phyloP scores from a whole-genome alignment of 2,329 filamentous ascomycete species.

The Elsinoe necatrix region DNA sequence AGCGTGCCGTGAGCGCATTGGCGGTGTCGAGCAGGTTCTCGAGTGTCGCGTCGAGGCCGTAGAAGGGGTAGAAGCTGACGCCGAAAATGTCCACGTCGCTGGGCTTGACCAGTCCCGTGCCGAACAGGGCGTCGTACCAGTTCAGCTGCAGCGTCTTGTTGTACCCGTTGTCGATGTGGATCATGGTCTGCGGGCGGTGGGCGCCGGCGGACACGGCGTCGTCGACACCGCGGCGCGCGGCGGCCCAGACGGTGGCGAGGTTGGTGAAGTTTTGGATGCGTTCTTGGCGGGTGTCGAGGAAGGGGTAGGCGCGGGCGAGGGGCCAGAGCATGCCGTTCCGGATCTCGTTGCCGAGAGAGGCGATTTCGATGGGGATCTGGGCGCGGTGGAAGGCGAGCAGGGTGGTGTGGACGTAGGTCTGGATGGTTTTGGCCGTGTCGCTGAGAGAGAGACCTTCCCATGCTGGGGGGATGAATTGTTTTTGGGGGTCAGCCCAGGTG shows the following conservation, averaged over 20 bases:
- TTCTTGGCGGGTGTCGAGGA: slow-evolving; percentile 27
- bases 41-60: slow-evolving; percentile 27
- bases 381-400: slow-evolving; percentile 34
- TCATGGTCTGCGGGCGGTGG: slow-evolving; percentile 28
- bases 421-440: slow-evolving; percentile 25
- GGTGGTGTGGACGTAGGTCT: slow-evolving; percentile 30
- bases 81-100: slow-evolving; percentile 27
- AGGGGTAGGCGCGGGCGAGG: slow-evolving; percentile 28
- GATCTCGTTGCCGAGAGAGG: slow-evolving; percentile 36
- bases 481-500: slow-evolving; percentile 32
- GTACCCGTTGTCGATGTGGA: slow-evolving; percentile 31
- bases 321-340: slow-evolving; percentile 34
- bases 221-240: slow-evolving; percentile 26
- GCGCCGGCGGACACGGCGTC: slow-evolving; percentile 28
- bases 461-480: slow-evolving; percentile 28
- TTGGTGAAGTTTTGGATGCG: slow-evolving; percentile 30
- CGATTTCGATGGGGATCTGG: slow-evolving; percentile 35
- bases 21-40: slow-evolving; percentile 24
- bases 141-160: slow-evolving; percentile 25
- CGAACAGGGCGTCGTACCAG: slow-evolving; percentile 27
- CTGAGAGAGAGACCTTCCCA: slow-evolving; percentile 26
- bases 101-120: slow-evolving; percentile 24
- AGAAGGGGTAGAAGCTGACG: slow-evolving; percentile 28
- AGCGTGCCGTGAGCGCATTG: slow-evolving; percentile 24
- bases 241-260: slow-evolving; percentile 27